These are phyloP conservation scores for Rhodotorula glutinis DNA, from an alignment of 1,284 basidiomycete genomes.

Conservation along the genomic window DNA sequence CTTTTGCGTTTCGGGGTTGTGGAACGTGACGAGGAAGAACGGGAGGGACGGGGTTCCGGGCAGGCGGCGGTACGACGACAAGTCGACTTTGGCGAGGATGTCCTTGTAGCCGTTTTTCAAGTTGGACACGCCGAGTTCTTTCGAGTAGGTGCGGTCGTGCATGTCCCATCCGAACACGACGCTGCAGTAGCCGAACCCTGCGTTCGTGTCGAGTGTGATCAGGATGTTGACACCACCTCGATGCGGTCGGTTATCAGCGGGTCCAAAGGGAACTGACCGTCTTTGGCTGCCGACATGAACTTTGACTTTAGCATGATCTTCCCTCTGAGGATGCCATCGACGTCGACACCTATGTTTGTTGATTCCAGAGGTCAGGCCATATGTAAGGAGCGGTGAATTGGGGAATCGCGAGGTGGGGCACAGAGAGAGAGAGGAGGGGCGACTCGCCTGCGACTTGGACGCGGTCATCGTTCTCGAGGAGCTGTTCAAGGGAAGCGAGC, in stretches of 20 bases:
- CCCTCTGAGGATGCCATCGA: conserved; percentile 88
- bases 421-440: no score
- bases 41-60: conserved; percentile 54
- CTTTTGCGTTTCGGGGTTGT: conserved; percentile 73
- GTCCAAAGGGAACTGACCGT: conserved; percentile 49
- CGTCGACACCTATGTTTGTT: conserved; percentile 50
- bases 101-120: conserved; percentile 87
- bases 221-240: no score
- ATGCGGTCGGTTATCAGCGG: no score
- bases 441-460: conserved; percentile 83
- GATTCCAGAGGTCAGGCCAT: conserved; percentile 28
- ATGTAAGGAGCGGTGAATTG: no score
- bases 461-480: conserved; percentile 68
- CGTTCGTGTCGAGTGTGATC: no score
- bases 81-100: conserved; percentile 54
- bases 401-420: not conserved
- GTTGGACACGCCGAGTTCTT: conserved; percentile 85
- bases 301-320: conserved; percentile 73
- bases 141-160: conserved; percentile 59
- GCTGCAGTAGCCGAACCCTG: conserved; percentile 46
- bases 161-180: conserved; percentile 74
- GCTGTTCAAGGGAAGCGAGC: conserved; percentile 58
- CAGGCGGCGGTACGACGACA: conserved; percentile 57
- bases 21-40: conserved; percentile 87
- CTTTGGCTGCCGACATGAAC: conserved; percentile 78